Evolutionary conservation across 805 yeast species (phyloP).

Genomic region (Candida sphagnicola): DNA sequence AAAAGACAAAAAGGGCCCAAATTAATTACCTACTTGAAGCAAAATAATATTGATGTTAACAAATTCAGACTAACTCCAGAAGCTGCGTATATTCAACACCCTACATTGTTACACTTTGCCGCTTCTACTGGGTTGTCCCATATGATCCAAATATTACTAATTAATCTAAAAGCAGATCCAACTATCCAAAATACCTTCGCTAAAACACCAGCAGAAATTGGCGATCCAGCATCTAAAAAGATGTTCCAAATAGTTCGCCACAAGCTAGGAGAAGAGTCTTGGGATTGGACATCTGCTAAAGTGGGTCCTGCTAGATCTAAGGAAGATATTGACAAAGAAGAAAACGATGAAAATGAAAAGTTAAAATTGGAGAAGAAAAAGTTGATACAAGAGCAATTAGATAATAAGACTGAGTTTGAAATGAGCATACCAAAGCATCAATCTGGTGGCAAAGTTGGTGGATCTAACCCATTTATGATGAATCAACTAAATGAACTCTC

Average conservation of each 20-base stretch:
- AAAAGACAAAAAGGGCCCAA: constrained; percentile 78
- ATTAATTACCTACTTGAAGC: constrained; percentile 56
- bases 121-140: constrained; percentile 62
- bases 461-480: constrained; percentile 25
- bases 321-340: constrained; percentile 50
- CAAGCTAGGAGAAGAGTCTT: constrained; percentile 62
- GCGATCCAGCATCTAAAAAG: constrained; percentile 43
- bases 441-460: constrained; percentile 31
- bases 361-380: constrained; percentile 34
- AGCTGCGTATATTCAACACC: constrained; percentile 47
- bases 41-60: constrained; percentile 52
- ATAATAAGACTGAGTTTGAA: constrained; percentile 38
- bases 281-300: constrained; percentile 67
- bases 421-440: constrained; percentile 26
- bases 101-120: constrained; percentile 79
- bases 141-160: constrained; percentile 61
- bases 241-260: constrained; percentile 68
- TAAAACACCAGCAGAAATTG: constrained; percentile 67
- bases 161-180: constrained; percentile 70
- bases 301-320: constrained; percentile 59
- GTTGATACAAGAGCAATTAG: constrained; percentile 42
- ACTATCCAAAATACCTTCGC: constrained; percentile 48
- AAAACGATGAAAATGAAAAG: constrained; percentile 11
- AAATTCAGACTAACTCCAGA: constrained; percentile 51
- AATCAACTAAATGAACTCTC: constrained; percentile 57